Conservation (phyloP, 139 green algal species). For the Ostreobium quekettii region DNA sequence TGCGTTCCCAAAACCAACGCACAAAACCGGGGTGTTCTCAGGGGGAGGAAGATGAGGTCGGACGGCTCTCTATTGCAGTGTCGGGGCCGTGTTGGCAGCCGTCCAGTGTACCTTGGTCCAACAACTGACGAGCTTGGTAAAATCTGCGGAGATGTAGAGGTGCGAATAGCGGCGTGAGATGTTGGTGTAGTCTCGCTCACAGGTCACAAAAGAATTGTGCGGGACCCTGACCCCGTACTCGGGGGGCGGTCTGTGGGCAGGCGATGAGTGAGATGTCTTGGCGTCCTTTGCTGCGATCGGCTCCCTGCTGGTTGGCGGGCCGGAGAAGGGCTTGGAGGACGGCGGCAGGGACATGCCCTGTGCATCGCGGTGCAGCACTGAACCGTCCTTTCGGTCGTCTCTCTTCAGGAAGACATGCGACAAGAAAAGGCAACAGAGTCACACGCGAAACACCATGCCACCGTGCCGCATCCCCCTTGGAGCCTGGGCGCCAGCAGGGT, state of each 20-base stretch:
- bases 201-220: constrained; percentile 21
- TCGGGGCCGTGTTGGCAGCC: too few relatives aligned
- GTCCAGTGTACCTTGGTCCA: constrained; percentile 29
- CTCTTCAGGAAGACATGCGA: too few relatives aligned
- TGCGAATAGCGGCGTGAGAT: constrained; percentile 33
- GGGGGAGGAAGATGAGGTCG: too few relatives aligned
- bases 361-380: too few relatives aligned
- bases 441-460: too few relatives aligned
- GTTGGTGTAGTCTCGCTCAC: constrained; percentile 38
- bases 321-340: constrained; percentile 5
- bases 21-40: background rate
- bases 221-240: constrained; percentile 30
- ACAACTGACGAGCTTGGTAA: constrained; percentile 31
- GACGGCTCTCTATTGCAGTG: too few relatives aligned
- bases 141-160: constrained; percentile 40
- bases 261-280: background rate
- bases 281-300: background rate
- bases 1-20: background rate
- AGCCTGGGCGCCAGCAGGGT: too few relatives aligned
- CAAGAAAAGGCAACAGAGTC: too few relatives aligned
- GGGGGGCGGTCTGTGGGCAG: constrained; percentile 1
- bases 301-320: background rate
- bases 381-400: too few relatives aligned
- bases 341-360: too few relatives aligned
- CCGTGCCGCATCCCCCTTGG: too few relatives aligned